These are phyloP conservation scores for Peronospora belbahrii DNA, from an alignment of 352 stramenopile species.

Conservation along the genomic window DNA sequence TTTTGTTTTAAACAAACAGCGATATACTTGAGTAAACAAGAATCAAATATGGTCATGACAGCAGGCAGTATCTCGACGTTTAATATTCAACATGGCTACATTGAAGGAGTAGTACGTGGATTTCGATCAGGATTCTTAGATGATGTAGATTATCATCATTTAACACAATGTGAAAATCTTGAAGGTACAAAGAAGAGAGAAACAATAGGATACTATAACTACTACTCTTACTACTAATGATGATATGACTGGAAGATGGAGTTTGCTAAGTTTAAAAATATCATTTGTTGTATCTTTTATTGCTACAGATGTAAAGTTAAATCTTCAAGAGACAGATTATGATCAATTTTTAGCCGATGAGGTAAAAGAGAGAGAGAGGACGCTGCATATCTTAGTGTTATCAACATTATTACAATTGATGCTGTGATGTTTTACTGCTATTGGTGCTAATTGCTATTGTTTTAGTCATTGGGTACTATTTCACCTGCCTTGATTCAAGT, in stretches of 20 bases:
- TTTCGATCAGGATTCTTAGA: slow-evolving; percentile 89
- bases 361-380: too few species aligned
- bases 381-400: too few species aligned
- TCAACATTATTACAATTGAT: too few species aligned
- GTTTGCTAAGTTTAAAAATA: too few species aligned
- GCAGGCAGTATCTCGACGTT: slow-evolving; percentile 91
- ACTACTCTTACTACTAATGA: too few species aligned
- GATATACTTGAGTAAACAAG: too few species aligned
- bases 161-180: slow-evolving; percentile 87
- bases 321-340: slow-evolving; percentile 98
- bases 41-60: slow-evolving; percentile 32
- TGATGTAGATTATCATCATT: slow-evolving; percentile 86
- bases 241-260: too few species aligned
- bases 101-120: slow-evolving; percentile 94
- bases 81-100: slow-evolving; percentile 97
- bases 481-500: slow-evolving; percentile 77
- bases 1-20: too few species aligned
- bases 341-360: slow-evolving; percentile 93
- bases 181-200: slow-evolving; percentile 44
- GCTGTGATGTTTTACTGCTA: background rate
- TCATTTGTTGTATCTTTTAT: background rate
- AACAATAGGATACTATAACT: too few species aligned
- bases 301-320: slow-evolving; percentile 82
- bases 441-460: slow-evolving; percentile 22
- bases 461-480: slow-evolving; percentile 60